phyloP scores from a whole-genome alignment of 177 flowering plant genomes.

The Vitis hybrid region DNA sequence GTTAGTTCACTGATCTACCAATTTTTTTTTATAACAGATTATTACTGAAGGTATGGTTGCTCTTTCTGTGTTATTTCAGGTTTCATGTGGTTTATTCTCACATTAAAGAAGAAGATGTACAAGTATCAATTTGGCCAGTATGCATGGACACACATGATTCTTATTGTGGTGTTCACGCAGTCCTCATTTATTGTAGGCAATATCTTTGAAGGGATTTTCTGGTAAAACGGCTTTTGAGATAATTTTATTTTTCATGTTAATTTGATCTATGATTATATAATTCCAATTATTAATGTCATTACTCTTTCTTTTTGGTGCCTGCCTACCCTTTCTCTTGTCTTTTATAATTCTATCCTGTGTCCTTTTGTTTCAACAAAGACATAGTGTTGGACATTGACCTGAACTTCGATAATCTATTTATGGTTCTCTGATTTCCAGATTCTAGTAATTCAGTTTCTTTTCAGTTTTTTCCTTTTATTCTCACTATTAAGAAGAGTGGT shows the following conservation, averaged over 20 bases:
- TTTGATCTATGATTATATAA: neutral
- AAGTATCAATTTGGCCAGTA: conserved; percentile 98
- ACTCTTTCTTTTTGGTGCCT: no score
- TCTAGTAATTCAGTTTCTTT: no score
- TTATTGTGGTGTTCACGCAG: conserved; percentile 87
- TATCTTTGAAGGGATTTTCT: conserved; percentile 98
- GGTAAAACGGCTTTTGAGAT: conserved; percentile 42
- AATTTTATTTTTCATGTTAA: neutral
- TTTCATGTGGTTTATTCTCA: conserved; percentile 96
- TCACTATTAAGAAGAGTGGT: no score
- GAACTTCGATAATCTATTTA: no score
- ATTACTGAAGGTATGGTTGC: conserved; percentile 3
- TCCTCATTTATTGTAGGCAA: conserved; percentile 93
- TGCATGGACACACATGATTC: conserved; percentile 99
- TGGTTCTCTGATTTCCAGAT: no score
- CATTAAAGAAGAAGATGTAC: conserved; percentile 97
- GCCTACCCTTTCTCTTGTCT: no score
- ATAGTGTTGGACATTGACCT: no score
- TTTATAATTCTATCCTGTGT: no score
- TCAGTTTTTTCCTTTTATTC: no score
- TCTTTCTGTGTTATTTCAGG: conserved; percentile 41
- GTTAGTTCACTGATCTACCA: no score
- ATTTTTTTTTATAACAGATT: neutral
- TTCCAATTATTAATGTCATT: no score
- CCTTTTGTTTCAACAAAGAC: no score